phyloP scores from a whole-genome alignment of 116 monocot species.

The Papilionanthe hybrid region DNA sequence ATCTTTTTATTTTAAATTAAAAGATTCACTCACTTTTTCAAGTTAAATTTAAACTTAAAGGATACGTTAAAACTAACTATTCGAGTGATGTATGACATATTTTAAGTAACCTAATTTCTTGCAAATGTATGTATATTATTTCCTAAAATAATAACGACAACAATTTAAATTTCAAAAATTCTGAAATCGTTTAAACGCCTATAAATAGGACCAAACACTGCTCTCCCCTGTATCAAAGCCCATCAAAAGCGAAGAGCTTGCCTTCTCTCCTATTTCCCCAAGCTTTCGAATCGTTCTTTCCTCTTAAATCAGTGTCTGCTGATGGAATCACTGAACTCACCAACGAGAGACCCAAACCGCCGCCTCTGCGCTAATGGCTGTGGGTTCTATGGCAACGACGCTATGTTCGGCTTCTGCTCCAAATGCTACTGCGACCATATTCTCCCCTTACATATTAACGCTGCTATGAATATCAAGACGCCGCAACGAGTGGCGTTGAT shows the following conservation, averaged over 20 bases:
- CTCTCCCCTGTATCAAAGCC: too few relatives aligned
- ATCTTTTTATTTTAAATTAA: too few relatives aligned
- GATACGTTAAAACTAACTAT: too few relatives aligned
- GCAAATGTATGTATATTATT: too few relatives aligned
- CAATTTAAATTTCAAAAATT: too few relatives aligned
- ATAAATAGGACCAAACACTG: too few relatives aligned
- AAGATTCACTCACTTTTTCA: too few relatives aligned
- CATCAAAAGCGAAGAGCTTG: background rate
- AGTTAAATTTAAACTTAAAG: too few relatives aligned
- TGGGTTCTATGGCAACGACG: constrained; percentile 2
- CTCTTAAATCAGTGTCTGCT: background rate
- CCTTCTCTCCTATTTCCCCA: background rate
- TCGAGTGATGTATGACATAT: too few relatives aligned
- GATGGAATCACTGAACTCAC: background rate
- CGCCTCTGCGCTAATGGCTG: background rate
- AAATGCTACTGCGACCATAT: background rate
- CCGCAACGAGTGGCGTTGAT: background rate
- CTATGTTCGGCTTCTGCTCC: background rate
- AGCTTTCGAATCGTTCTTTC: background rate
- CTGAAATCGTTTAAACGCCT: too few relatives aligned
- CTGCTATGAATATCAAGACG: background rate
- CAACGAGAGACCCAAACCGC: background rate
- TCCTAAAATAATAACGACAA: too few relatives aligned
- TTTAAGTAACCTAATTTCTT: too few relatives aligned
- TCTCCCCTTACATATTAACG: background rate